Percentiles rank a stretch among this genome's conserved stretches.
Conservation (phyloP, 2,329 filamentous ascomycete genomes). For the Colletotrichum karsti region DNA sequence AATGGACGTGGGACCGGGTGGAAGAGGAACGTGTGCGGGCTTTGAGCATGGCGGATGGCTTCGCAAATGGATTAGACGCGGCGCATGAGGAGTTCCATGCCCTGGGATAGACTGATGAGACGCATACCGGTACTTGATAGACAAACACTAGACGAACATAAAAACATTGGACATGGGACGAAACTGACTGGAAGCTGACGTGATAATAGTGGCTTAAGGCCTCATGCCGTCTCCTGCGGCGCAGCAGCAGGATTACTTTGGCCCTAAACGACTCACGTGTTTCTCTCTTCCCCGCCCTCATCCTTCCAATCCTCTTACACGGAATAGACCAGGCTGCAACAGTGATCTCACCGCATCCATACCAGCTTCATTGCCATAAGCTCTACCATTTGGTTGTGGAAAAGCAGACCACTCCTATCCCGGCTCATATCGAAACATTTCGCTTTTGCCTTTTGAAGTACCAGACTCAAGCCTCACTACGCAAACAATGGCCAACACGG, state of each 20-base stretch:
- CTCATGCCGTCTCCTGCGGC: neutral
- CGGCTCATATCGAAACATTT: too few species aligned
- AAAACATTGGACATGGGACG: neutral
- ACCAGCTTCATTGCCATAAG: neutral
- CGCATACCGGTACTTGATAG: too few species aligned
- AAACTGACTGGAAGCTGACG: slow-evolving; percentile 4
- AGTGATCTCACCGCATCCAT: neutral
- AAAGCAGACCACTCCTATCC: neutral
- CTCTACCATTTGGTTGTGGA: too few species aligned
- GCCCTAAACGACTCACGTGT: slow-evolving; percentile 1
- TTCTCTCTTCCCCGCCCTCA: neutral
- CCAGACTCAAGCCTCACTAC: neutral
- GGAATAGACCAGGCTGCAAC: neutral
- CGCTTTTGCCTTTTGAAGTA: neutral
- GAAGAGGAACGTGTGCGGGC: slow-evolving; percentile 14
- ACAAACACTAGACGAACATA: neutral
- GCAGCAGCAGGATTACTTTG: neutral
- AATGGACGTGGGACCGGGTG: slow-evolving; percentile 19
- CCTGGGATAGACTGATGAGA: too few species aligned
- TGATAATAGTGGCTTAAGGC: neutral
- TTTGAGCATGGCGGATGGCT: slow-evolving; percentile 2
- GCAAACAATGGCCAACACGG: slow-evolving; percentile 32
- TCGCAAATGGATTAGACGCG: slow-evolving; percentile 13
- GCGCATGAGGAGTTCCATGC: slow-evolving; percentile 13
- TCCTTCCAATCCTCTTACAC: slow-evolving; percentile 1